Percentiles rank a stretch among this genome's conserved stretches.
Evolutionary conservation across 768 basidiomycete species (phyloP).

Genomic region (Psilocybe sp.): DNA sequence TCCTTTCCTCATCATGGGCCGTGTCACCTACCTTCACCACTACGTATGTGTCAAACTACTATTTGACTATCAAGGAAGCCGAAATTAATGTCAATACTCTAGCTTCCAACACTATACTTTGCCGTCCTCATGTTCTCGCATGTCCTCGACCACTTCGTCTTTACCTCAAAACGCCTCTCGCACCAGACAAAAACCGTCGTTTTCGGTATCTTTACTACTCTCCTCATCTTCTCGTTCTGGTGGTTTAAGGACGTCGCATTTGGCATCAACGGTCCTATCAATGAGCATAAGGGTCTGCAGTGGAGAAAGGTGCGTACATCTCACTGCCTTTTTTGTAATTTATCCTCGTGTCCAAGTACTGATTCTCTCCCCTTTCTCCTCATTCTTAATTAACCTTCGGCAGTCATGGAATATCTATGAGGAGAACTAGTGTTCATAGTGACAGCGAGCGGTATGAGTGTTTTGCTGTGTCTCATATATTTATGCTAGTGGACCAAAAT

Average conservation of each 20-base stretch:
- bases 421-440: conserved; percentile 1
- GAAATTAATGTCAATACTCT: conserved; percentile 6
- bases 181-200: conserved; percentile 64
- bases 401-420: conserved; percentile 33
- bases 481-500: too few relatives aligned
- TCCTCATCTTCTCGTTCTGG: conserved; percentile 83
- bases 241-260: conserved; percentile 91
- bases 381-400: not conserved
- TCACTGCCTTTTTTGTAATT: too few relatives aligned
- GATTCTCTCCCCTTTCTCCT: not conserved
- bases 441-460: not conserved
- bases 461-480: too few relatives aligned
- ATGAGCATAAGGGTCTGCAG: conserved; percentile 70
- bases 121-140: conserved; percentile 90
- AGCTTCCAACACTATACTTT: conserved; percentile 98
- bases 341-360: not conserved
- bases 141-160: conserved; percentile 90
- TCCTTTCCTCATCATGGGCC: conserved; percentile 97
- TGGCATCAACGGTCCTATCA: conserved; percentile 88
- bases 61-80: not conserved
- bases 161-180: conserved; percentile 66
- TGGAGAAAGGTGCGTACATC: conserved; percentile 64
- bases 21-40: conserved; percentile 94
- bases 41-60: conserved; percentile 51
- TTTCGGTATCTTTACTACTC: conserved; percentile 60